Conservation (phyloP, 257 asterid species). For the Scutellaria minor region DNA sequence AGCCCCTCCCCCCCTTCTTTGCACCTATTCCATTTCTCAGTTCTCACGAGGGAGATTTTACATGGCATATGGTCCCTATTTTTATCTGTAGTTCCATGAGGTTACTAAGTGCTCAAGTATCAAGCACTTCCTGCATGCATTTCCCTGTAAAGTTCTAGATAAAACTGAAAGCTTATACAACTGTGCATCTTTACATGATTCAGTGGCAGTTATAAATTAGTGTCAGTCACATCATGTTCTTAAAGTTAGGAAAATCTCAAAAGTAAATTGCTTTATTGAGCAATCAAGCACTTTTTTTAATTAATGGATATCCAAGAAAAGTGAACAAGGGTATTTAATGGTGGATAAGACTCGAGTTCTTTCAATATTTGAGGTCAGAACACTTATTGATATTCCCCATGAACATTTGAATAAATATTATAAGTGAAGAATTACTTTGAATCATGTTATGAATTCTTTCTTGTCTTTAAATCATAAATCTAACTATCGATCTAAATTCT, state of each 20-base stretch:
- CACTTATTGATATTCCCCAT: conserved; percentile 2
- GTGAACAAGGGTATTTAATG: neutral
- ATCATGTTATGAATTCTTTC: conserved; percentile 9
- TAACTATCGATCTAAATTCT: neutral
- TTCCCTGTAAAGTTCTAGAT: conserved; percentile 10
- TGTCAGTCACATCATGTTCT: neutral
- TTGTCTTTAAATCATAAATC: neutral
- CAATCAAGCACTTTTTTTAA: neutral
- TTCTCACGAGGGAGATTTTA: neutral
- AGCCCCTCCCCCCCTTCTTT: neutral
- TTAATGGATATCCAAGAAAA: neutral
- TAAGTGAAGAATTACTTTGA: conserved; percentile 2
- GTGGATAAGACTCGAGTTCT: neutral
- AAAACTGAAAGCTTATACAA: neutral
- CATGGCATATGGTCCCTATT: too few relatives aligned
- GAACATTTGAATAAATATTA: neutral
- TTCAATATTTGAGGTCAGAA: neutral
- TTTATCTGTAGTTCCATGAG: too few relatives aligned
- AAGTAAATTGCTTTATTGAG: conserved; percentile 16
- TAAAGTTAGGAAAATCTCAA: neutral
- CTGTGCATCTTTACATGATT: neutral
- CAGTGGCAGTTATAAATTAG: neutral
- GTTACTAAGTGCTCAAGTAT: neutral
- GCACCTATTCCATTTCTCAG: conserved; percentile 19
- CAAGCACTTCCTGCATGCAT: neutral